These are phyloP conservation scores for Kwoniella botswanensis DNA, from an alignment of 768 basidiomycete species.

Conservation along the genomic window DNA sequence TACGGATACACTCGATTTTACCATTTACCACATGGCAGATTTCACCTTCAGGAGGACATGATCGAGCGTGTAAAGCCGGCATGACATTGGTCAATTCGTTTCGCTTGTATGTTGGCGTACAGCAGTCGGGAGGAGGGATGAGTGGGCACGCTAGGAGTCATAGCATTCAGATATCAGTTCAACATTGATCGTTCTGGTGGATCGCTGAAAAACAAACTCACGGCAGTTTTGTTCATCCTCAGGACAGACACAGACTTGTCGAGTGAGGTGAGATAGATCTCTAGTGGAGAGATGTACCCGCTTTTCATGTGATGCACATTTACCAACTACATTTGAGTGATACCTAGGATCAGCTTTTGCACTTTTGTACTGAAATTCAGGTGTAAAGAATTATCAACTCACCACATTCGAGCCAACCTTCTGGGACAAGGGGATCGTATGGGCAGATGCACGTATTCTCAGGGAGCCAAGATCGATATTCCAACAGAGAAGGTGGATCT, in stretches of 20 bases:
- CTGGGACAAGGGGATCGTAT: too few relatives aligned
- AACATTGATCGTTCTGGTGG: neutral
- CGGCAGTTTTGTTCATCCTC: conserved; percentile 7
- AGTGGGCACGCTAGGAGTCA: conserved; percentile 1
- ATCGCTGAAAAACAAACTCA: neutral
- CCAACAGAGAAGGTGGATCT: too few relatives aligned
- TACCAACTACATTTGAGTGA: neutral
- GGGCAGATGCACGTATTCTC: too few relatives aligned
- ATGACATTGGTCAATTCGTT: neutral
- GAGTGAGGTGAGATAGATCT: conserved; percentile 4
- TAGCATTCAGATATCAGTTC: neutral
- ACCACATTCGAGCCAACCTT: too few relatives aligned
- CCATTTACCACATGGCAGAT: conserved; percentile 2
- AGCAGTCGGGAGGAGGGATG: neutral
- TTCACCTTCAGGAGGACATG: neutral
- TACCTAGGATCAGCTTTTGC: too few relatives aligned
- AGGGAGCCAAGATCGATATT: too few relatives aligned
- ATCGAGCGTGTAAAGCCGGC: conserved; percentile 7
- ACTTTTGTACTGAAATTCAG: too few relatives aligned
- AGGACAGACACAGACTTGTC: conserved; percentile 9
- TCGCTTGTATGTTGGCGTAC: neutral
- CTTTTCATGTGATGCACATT: neutral
- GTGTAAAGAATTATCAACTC: too few relatives aligned
- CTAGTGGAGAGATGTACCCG: neutral
- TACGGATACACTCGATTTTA: conserved; percentile 7